A percentile compares a stretch with the other conserved stretches of the same genome.
phyloP scores from a whole-genome alignment of 306 rosid species.

The Sesbania bispinosa region DNA sequence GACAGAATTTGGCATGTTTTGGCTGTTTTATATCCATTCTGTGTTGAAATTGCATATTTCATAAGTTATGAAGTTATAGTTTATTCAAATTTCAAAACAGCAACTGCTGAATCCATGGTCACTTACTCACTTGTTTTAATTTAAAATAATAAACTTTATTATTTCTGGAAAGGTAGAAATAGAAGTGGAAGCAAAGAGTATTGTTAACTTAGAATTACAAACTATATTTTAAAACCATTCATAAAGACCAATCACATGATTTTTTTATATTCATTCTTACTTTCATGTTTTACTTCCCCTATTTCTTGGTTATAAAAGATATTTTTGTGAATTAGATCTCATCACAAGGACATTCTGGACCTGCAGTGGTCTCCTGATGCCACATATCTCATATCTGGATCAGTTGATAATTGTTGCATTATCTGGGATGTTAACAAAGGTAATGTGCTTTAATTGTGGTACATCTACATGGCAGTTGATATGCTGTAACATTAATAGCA shows the following conservation, averaged over 20 bases:
- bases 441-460: slow-evolving; percentile 11
- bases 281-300: slow-evolving; percentile 4
- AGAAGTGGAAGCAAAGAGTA: background rate
- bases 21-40: background rate
- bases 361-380: slow-evolving; percentile 84
- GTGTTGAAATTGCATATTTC: slow-evolving; percentile 1
- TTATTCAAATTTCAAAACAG: too few species aligned
- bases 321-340: slow-evolving; percentile 60
- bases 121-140: background rate
- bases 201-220: slow-evolving; percentile 4
- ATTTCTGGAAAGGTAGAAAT: background rate
- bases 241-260: background rate
- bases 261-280: background rate
- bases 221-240: background rate
- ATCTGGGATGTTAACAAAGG: slow-evolving; percentile 95
- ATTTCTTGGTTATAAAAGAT: slow-evolving; percentile 19
- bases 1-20: too few species aligned
- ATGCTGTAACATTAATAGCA: slow-evolving; percentile 3
- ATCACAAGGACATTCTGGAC: slow-evolving; percentile 86
- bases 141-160: background rate
- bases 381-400: slow-evolving; percentile 73
- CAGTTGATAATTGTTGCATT: slow-evolving; percentile 92
- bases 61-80: background rate
- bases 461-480: slow-evolving; percentile 16
- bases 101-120: background rate